Conservation (phyloP, 2,329 filamentous ascomycete genomes). For the Cercospora sp. region DNA sequence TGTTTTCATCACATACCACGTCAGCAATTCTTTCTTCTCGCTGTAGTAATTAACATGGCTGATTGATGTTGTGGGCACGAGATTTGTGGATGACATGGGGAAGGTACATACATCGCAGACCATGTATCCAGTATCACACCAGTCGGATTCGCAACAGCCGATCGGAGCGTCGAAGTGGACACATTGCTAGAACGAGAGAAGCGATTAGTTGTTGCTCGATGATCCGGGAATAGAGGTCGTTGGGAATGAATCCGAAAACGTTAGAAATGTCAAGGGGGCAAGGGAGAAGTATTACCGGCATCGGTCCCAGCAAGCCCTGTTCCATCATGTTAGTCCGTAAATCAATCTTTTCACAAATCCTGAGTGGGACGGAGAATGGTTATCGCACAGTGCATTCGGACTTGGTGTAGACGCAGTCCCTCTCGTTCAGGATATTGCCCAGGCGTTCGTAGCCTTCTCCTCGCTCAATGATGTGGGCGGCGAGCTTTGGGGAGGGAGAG, state of each 20-base stretch:
- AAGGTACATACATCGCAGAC: background rate
- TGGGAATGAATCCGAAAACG: too few species aligned
- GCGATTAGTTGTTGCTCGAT: too few species aligned
- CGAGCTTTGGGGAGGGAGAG: background rate
- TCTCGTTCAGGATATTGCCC: background rate
- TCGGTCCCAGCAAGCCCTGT: background rate
- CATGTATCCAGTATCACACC: background rate
- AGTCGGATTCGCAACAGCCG: background rate
- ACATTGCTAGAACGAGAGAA: background rate
- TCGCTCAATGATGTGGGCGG: background rate
- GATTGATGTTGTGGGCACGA: too few species aligned
- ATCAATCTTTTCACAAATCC: too few species aligned
- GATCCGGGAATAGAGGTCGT: too few species aligned
- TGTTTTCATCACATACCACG: background rate
- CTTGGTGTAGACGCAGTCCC: background rate
- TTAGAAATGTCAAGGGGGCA: too few species aligned
- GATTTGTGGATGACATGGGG: too few species aligned
- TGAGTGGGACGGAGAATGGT: too few species aligned
- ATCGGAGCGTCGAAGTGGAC: background rate
- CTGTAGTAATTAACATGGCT: too few species aligned
- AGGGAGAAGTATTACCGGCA: background rate
- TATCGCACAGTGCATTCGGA: background rate
- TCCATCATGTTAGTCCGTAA: background rate
- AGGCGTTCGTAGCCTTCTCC: background rate
- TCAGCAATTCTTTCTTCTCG: too few species aligned